phyloP scores from a whole-genome alignment of 345 rosid species.

The Erodium maritimum region DNA sequence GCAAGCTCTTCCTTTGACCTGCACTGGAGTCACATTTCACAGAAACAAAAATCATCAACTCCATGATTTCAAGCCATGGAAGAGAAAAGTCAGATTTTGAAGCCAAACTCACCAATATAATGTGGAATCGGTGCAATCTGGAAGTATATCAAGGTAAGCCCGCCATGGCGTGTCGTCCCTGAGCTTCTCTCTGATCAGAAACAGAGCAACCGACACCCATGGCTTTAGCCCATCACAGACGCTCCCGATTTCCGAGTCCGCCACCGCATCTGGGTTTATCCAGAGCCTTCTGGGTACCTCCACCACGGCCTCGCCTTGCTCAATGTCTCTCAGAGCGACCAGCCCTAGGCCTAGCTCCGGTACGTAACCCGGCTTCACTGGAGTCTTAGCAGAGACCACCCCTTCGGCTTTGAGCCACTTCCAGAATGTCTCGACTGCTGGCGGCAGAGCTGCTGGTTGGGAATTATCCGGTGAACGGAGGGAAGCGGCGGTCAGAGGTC shows the following conservation, averaged over 20 bases:
- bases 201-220: slow-evolving; percentile 16
- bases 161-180: slow-evolving; percentile 12
- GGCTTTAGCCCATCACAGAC: slow-evolving; percentile 11
- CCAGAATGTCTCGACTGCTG: slow-evolving; percentile 13
- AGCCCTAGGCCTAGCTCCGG: slow-evolving; percentile 17
- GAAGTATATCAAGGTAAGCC: slow-evolving; percentile 12
- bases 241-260: slow-evolving; percentile 14
- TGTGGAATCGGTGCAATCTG: slow-evolving; percentile 12
- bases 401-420: slow-evolving; percentile 15
- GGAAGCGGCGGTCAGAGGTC: slow-evolving; percentile 15
- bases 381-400: slow-evolving; percentile 13
- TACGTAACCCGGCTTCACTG: slow-evolving; percentile 9
- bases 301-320: slow-evolving; percentile 9
- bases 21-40: slow-evolving; percentile 10
- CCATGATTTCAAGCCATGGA: slow-evolving; percentile 1
- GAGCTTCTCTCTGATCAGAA: slow-evolving; percentile 14
- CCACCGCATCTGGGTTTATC: slow-evolving; percentile 16
- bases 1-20: slow-evolving; percentile 21
- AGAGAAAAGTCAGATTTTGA: neutral
- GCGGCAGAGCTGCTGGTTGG: slow-evolving; percentile 8
- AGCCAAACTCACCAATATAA: slow-evolving; percentile 15
- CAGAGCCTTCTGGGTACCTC: slow-evolving; percentile 14
- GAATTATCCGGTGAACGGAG: slow-evolving; percentile 9
- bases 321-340: slow-evolving; percentile 17
- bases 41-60: slow-evolving; percentile 4